Evolutionary conservation across 495 filamentous ascomycete genomes (phyloP), one percentile per base, ranked within the genome.

Genomic region (Geoglossum glabrum): DNA sequence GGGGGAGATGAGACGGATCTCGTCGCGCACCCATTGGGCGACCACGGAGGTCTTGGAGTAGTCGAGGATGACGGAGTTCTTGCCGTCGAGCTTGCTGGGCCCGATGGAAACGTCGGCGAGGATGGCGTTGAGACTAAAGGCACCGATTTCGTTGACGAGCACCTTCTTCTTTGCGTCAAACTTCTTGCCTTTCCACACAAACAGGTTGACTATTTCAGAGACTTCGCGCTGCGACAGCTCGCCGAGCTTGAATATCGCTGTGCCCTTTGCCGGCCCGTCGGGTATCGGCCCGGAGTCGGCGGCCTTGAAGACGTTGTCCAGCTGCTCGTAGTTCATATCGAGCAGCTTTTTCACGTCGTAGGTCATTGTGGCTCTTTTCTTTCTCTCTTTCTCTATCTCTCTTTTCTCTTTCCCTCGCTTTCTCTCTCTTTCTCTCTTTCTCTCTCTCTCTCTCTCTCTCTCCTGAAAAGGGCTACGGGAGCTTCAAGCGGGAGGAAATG

Each of bases 21-120:
- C 54, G 33, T 56, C 54, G 54, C 54, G 54, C 51, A 56, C 34
- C 54, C 54, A 56, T 30, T 56, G 54, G 31, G 54, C 54, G 51
- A 56, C 54, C 2, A 56, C 5, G 31, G 54, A 56, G 23, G 54
- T 56, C 54, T 56, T 30, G 3, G 54, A 56, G 54, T 56, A 56
- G 54, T 56, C 54, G 54, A 56, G 54, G 54, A 56, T n/a, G 54
- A 56, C 51, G 54, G 31, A 56, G 51, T 56, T 30, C 54, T 56
- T 56, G 54, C 54, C 54, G 33, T 56, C 54, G 54, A 56, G 13
- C 54, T 30, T 52, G 34, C 54, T 56, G 31, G 54, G 54, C 54
- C 21, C 28, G 28, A 30, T 3, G 2, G 17, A 3, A 30, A 56
- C 21, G n/a, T n/a, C 31, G 33, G 54, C 54, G 11, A 56, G 34